Evolutionary conservation across 1,284 basidiomycete species (phyloP).

Genomic region (Mycena sp.): DNA sequence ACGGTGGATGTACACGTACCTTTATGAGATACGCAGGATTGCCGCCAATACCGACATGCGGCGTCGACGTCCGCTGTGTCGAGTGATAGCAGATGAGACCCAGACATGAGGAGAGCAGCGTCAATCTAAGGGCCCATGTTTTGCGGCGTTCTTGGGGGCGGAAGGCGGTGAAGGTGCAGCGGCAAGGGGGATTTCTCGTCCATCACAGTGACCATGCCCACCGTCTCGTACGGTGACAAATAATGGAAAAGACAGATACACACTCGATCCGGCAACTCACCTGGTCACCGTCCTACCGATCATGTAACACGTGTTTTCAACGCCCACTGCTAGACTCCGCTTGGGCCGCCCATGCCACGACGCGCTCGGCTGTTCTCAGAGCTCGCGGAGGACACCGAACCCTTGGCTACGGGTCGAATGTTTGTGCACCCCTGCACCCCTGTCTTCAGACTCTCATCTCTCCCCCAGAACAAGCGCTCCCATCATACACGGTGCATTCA

Average conservation of each 20-base stretch:
- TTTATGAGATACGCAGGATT: slow-evolving; percentile 25
- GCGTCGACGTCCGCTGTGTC: neutral
- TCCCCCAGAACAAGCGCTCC: slow-evolving; percentile 5
- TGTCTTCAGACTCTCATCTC: neutral
- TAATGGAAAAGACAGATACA: no score
- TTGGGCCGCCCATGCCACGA: slow-evolving; percentile 7
- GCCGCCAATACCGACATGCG: slow-evolving; percentile 15
- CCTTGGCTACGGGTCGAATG: neutral
- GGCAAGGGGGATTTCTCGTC: neutral
- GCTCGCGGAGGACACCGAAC: slow-evolving; percentile 11
- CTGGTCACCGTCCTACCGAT: no score
- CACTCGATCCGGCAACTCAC: no score
- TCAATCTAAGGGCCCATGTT: neutral
- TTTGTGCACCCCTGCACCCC: neutral
- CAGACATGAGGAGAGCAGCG: neutral
- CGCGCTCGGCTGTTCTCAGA: slow-evolving; percentile 29
- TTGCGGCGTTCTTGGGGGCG: neutral
- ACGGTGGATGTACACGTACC: neutral
- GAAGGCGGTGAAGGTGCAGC: neutral
- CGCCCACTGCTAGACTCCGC: neutral
- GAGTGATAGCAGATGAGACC: neutral
- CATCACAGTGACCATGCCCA: neutral
- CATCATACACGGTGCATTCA: slow-evolving; percentile 8
- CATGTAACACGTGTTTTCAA: no score
- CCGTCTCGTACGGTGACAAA: no score